Evolutionary conservation across 305 asterid genomes (phyloP).

Genomic region (Stenogyne calaminthoides): DNA sequence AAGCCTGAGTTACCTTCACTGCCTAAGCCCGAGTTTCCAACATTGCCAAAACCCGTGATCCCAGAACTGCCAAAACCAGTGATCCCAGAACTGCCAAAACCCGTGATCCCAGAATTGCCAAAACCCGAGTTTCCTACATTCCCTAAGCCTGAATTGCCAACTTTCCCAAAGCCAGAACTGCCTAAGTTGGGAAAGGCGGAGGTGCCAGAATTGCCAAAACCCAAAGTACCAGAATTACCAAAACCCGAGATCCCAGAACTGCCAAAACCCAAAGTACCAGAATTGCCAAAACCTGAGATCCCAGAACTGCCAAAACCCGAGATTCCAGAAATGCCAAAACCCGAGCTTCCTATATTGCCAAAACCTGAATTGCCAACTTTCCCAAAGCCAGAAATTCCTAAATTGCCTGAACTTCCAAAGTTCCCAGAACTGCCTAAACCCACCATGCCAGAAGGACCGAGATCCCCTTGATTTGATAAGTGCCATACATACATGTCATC

Average conservation of each 20-base stretch:
- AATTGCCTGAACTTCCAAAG: conserved; percentile 27
- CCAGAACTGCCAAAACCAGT: conserved; percentile 29
- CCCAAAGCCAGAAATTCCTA: conserved; percentile 28
- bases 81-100: too few relatives aligned
- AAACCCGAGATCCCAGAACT: background rate
- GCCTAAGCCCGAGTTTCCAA: conserved; percentile 28
- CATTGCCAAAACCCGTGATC: conserved; percentile 14
- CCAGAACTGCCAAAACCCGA: conserved; percentile 16
- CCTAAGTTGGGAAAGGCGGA: conserved; percentile 10
- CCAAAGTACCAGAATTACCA: background rate
- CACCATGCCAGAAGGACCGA: conserved; percentile 30
- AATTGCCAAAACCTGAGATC: background rate
- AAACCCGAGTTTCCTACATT: conserved; percentile 6
- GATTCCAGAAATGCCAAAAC: conserved; percentile 9
- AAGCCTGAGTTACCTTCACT: conserved; percentile 22
- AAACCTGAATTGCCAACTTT: conserved; percentile 16
- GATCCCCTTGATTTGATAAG: conserved; percentile 30
- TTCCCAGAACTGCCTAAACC: conserved; percentile 28
- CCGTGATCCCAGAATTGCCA: conserved; percentile 23
- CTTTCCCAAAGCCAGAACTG: background rate
- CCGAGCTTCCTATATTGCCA: conserved; percentile 9
- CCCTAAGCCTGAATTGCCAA: conserved; percentile 23
- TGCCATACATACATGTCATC: background rate
- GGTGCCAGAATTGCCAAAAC: background rate
- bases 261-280: conserved; percentile 15